Base-by-base conservation (phyloP, 345 rosid genomes). In the Citrus inodora region DNA sequence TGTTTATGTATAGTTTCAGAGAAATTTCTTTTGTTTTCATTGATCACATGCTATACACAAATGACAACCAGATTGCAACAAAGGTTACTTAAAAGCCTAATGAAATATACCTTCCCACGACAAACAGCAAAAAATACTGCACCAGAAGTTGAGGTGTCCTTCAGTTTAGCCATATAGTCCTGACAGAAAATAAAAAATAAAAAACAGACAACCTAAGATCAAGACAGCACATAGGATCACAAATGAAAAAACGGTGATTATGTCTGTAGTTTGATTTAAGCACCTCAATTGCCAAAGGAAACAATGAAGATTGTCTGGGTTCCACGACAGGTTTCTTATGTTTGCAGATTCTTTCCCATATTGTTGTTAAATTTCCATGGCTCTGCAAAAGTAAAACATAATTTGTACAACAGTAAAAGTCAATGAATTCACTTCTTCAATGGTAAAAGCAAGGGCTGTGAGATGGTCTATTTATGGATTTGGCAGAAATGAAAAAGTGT, bases 261-360 rank as follows among this genome's bases (percentile, higher is more conserved):
- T 69, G 82, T 58, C 64, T 78, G 46, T 62, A 28, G 40, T 56
- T 78, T 71, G 78, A 33, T n/a, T 48, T 56, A 55, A 37, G 60
- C 78, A 92, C 98, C 97, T 87, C 89, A 86, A 94, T 94, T 67
- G 98, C 90, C 66, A 80, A 63, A 72, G 87, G 85, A 87, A 96
- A 94, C 75, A 91, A 84, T 32, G 97, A 88, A 51, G 97, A 87
- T 74, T 96, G 95, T 84, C 94, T 93, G 80, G 99, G 98, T 84
- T 96, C 99, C 69, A 94, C 87, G 70, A 96, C 95, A 53, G 98
- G 98, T 83, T 87, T 89, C 89, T 96, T 96, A 80, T 88, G 90
- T 82, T 88, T 94, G 87, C 98, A 90, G 40, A 94, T 96, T 87
- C 99, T 90, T 88, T 94, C 99, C 99, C 99, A 96, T 82, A 94